Base-by-base conservation (phyloP, 2,329 filamentous ascomycete genomes). In the Chaetomiaceae sp. region DNA sequence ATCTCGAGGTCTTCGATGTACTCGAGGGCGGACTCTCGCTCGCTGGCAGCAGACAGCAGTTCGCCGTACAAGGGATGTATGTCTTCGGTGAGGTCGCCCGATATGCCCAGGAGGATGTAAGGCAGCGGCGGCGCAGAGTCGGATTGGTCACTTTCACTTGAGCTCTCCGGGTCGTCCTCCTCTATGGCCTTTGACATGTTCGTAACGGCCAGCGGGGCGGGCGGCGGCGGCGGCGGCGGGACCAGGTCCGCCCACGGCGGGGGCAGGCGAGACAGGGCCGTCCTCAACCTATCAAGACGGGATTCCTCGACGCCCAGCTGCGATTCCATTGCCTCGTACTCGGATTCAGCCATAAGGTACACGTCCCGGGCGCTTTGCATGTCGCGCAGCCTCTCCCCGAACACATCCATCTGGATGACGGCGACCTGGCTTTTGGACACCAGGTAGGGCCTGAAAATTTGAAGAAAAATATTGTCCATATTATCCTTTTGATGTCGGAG, bases 21-120 rank as follows among this genome's bases (percentile, higher is more conserved):
- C 51, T 81, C 76, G 43, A 66, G 68, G 13, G 73, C 73, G 25
- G 75, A 66, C 39, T 73, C 68, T n/a, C 74, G 63, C 16, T 78
- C 71, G 1, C 68, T 70, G 9, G 74, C 67, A 1, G 69, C 67
- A 12, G 69, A 66, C 14, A 73, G 66, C 5, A 79, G 65, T 16
- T 70, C 63, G 10, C 65, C 57, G 55, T 77, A 79, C 3, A 74
- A 62, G 2, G 76, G 76, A 53, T 79, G 75, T 1, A 71, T 60
- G 34, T 73, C 71, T 1, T 56, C 54, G 2, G 56, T 41, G 2
- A 55, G 58, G 1, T 62, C 58, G 0, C 52, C 56, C 1, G 60
- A 59, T 33, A 68, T 66, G 1, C 65, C 64, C 21, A 63, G 44
- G 12, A 67, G 55, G 5, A 47, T 50, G 5, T 46, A 46, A 5